These are phyloP conservation scores for Russula abietina DNA, from an alignment of 768 basidiomycete genomes.

Conservation along the genomic window DNA sequence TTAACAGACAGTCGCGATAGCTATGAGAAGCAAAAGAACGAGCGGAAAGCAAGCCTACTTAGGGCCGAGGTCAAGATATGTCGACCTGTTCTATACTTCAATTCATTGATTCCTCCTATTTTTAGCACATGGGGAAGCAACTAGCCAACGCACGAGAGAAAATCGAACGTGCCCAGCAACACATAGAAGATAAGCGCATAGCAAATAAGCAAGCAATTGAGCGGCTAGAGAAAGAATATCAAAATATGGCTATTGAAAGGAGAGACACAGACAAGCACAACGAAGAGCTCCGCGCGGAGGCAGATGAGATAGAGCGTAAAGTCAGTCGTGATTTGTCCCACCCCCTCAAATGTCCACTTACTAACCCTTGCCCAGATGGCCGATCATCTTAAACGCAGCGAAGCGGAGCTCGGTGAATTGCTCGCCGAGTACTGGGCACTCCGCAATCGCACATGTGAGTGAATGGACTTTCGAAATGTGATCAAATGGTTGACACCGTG, in stretches of 20 bases:
- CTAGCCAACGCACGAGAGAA: slow-evolving; percentile 77
- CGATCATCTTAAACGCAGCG: slow-evolving; percentile 67
- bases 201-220: slow-evolving; percentile 72
- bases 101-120: background rate
- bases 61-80: slow-evolving; percentile 48
- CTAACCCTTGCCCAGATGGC: slow-evolving; percentile 50
- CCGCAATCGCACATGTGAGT: slow-evolving; percentile 65
- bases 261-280: slow-evolving; percentile 73
- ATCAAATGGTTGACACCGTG: background rate
- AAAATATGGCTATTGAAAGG: slow-evolving; percentile 69
- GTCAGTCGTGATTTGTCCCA: slow-evolving; percentile 33
- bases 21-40: slow-evolving; percentile 67
- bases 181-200: slow-evolving; percentile 72
- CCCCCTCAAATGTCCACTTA: background rate
- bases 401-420: slow-evolving; percentile 73
- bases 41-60: slow-evolving; percentile 60
- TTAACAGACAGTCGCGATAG: slow-evolving; percentile 63
- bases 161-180: slow-evolving; percentile 68
- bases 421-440: slow-evolving; percentile 80
- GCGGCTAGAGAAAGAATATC: slow-evolving; percentile 70
- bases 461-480: background rate
- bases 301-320: slow-evolving; percentile 60
- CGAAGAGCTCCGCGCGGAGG: slow-evolving; percentile 68
- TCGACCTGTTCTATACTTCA: background rate
- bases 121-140: slow-evolving; percentile 75